A percentile compares a stretch with the other conserved stretches of the same genome.
Evolutionary conservation across 306 rosid genomes (phyloP).

Genomic region (Psophocarpus tetragonolobus): DNA sequence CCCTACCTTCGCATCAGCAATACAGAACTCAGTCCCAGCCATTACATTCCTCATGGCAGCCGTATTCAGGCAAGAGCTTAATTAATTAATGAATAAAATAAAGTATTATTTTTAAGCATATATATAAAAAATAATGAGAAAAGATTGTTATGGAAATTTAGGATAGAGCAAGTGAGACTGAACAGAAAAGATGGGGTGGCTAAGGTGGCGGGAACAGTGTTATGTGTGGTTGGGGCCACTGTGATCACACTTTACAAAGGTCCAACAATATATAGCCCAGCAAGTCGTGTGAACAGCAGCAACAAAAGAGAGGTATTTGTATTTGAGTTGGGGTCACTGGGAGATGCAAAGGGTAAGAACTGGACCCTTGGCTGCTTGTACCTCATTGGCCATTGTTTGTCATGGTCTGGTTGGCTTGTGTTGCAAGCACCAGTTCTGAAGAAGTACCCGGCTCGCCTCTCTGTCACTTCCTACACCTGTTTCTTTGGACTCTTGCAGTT

Average conservation of each 20-base stretch:
- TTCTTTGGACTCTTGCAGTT: constrained; percentile 94
- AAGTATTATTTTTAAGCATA: not conserved
- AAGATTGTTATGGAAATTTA: constrained; percentile 15
- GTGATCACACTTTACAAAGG: constrained; percentile 94
- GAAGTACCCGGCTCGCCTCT: constrained; percentile 96
- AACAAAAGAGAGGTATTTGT: constrained; percentile 21
- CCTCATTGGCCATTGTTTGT: constrained; percentile 85
- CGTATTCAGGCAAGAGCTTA: constrained; percentile 59
- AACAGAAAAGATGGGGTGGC: constrained; percentile 85
- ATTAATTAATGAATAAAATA: not conserved
- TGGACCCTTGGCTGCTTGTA: constrained; percentile 92
- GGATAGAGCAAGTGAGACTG: constrained; percentile 74
- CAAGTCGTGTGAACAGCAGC: constrained; percentile 32
- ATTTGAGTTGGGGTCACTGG: constrained; percentile 43
- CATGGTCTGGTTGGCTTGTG: constrained; percentile 98
- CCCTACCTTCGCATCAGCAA: constrained; percentile 94
- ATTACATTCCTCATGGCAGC: constrained; percentile 97
- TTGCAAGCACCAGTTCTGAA: constrained; percentile 88
- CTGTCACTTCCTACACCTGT: constrained; percentile 90
- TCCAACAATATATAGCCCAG: constrained; percentile 81
- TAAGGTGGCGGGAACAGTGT: constrained; percentile 68
- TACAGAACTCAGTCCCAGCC: constrained; percentile 98
- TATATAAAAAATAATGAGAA: not conserved
- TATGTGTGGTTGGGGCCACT: constrained; percentile 88
- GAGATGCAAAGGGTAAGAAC: constrained; percentile 81